Evolutionary conservation across 2,329 filamentous ascomycete species (phyloP).

Genomic region (Calonectria multiphialidica): DNA sequence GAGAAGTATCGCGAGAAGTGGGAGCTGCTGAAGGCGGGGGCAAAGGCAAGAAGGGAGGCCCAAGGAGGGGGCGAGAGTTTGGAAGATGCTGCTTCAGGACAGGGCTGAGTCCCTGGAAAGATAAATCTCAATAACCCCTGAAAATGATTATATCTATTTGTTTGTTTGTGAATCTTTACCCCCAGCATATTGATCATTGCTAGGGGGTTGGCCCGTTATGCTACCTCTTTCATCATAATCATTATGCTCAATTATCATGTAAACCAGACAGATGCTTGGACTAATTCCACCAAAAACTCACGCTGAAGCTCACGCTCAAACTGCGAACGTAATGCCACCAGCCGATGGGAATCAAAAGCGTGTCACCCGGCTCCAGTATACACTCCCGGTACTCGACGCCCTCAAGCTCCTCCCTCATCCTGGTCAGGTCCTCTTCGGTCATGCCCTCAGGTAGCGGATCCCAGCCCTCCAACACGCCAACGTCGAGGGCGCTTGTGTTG

Average conservation of each 20-base stretch:
- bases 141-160: not conserved
- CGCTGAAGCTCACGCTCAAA: slow-evolving; percentile 88
- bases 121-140: not conserved
- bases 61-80: slow-evolving; percentile 51
- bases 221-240: too few species aligned
- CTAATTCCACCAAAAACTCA: slow-evolving; percentile 95
- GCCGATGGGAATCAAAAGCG: slow-evolving; percentile 88
- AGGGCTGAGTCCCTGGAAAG: slow-evolving; percentile 26
- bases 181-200: not conserved
- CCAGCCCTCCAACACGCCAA: slow-evolving; percentile 77
- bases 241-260: not conserved
- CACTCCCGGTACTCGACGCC: slow-evolving; percentile 79
- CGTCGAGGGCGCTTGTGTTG: slow-evolving; percentile 86
- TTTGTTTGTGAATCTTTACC: not conserved
- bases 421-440: slow-evolving; percentile 49
- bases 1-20: slow-evolving; percentile 71
- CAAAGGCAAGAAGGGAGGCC: slow-evolving; percentile 65
- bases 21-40: slow-evolving; percentile 71
- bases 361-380: slow-evolving; percentile 84
- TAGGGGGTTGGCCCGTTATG: not conserved
- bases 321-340: slow-evolving; percentile 99
- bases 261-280: not conserved
- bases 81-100: slow-evolving; percentile 47
- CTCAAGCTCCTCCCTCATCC: slow-evolving; percentile 62
- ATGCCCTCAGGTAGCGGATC: slow-evolving; percentile 53